Base-by-base conservation (phyloP, 2,329 filamentous ascomycete genomes). In the Cordyceps cateniannulata region DNA sequence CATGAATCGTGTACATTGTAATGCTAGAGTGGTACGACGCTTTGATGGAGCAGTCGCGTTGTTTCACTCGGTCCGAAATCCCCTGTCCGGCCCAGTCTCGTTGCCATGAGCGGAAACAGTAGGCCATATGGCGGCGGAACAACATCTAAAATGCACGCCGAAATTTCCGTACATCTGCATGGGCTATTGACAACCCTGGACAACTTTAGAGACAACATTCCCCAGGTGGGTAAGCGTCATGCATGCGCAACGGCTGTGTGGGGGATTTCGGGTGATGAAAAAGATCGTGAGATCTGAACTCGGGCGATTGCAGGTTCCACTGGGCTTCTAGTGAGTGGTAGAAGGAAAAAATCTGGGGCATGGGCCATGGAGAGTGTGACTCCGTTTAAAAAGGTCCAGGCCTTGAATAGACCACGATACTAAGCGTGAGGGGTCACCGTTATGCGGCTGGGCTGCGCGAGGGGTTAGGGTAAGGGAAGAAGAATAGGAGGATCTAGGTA, bases 261-360 rank as follows among this genome's bases (percentile, higher is more conserved):
- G 58, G 27, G 24, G 44, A 47, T 14, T 24, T 27, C 27, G 18
- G 25, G 29, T 45, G 50, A n/a, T 27, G 16, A 49, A 45, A 38
- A 57, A 42, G 60, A 61, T 61, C 60, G 53, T 57, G 53, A 57
- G 60, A 61, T 61, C 60, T 45, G 14, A 32, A 18, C 27, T 52
- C 14, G 55, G 53, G 27, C 27, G 60, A 38, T 49, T 42, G 50
- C 49, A 60, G 58, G 58, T 60, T 22, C 58, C 58, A 60, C 58
- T n/a, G 50, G 8, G 9, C 32, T 27, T 35, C 3, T 47, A 18
- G 18, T 49, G 14, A 10, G 18, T 18, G 16, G 45, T 16, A 16
- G 14, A 27, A 42, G 32, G 32, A 24, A 35, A 38, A 53, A 60
- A 48, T 59, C 49, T 53, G 48, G 57, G 49, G 57, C 57, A 20